Base-by-base conservation (phyloP, 2,329 filamentous ascomycete genomes). In the Calonectria henricotiae region DNA sequence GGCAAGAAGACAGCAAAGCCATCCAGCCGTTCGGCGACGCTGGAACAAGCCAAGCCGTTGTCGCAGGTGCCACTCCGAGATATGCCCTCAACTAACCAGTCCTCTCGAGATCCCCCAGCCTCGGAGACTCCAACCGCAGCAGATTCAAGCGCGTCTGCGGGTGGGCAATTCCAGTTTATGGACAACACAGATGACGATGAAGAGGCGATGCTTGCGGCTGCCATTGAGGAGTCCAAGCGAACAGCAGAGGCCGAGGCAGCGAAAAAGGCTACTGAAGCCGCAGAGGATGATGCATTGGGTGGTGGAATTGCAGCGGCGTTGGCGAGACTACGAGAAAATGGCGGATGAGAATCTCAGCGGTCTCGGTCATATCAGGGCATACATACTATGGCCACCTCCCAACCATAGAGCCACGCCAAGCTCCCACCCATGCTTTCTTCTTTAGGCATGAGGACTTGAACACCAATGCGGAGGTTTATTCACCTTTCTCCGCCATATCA, bases 241-340 rank as follows among this genome's bases (percentile, higher is more conserved):
- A 83, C 81, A 25, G 78, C 83, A 2, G 71, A 71, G 4, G 64
- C 71, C 62, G 79, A 73, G 54, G 75, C 79, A 63, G 71, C 77
- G 67, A 81, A 63, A 44, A 70, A 68, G 39, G 41, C 60, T 7
- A 65, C 71, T 37, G 78, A 71, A 35, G 39, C 70, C 32, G 62
- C 70, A 55, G 66, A 73, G n/a, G 75, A 77, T 2, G 76, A 88
- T 5, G 80, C 85, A 37, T 80, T 92, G 5, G 86, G 86, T 70
- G 89, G 86, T 54, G 89, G 90, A 2, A 82, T 92, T 55, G 89
- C 90, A 54, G 89, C 88, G 37, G 90, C 90, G 17, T 77, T 92
- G 70, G 89, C 89, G 8, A 90, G 83, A 73, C 79, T 92, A 27
- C 84, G 89, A 66, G 83, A 90, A 65, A 74, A 73, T 15, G 51